phyloP scores from a whole-genome alignment of 306 rosid species.

The Cucumis sativus region DNA sequence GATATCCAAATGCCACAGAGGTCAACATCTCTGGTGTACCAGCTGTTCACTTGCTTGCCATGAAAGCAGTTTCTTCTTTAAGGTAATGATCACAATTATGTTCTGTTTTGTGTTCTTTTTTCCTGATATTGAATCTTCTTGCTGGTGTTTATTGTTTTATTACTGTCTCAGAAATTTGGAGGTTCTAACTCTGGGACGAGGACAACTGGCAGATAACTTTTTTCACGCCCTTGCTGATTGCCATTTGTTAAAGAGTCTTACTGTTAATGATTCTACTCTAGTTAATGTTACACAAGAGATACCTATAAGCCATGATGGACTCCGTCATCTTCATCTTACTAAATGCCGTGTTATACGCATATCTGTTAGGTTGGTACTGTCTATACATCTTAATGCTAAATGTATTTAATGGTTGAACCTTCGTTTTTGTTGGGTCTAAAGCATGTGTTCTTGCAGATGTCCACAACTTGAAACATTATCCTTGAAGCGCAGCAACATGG shows the following conservation, averaged over 20 bases:
- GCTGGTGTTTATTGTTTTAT: conserved; percentile 16
- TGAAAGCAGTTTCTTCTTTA: conserved; percentile 66
- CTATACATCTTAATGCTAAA: neutral
- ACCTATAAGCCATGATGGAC: conserved; percentile 56
- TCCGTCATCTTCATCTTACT: conserved; percentile 71
- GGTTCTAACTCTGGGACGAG: conserved; percentile 65
- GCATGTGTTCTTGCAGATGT: conserved; percentile 44
- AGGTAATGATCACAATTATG: conserved; percentile 27
- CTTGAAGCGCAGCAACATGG: conserved; percentile 97
- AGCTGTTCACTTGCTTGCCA: conserved; percentile 46
- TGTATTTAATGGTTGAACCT: neutral
- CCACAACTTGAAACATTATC: conserved; percentile 93
- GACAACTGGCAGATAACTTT: conserved; percentile 61
- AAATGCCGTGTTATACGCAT: conserved; percentile 91
- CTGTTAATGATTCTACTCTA: conserved; percentile 72
- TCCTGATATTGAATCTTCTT: neutral
- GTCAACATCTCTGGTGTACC: conserved; percentile 66
- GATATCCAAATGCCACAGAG: conserved; percentile 92
- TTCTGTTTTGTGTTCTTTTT: neutral
- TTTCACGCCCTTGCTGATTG: conserved; percentile 73
- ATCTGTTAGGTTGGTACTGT: conserved; percentile 58
- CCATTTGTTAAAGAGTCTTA: conserved; percentile 51
- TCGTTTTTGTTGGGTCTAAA: neutral
- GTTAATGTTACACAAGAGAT: conserved; percentile 89
- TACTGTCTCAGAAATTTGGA: conserved; percentile 65